Evolutionary conservation across 2,329 filamentous ascomycete genomes (phyloP), one percentile per base, ranked within the genome.

Genomic region (Cercospora brassicicola): DNA sequence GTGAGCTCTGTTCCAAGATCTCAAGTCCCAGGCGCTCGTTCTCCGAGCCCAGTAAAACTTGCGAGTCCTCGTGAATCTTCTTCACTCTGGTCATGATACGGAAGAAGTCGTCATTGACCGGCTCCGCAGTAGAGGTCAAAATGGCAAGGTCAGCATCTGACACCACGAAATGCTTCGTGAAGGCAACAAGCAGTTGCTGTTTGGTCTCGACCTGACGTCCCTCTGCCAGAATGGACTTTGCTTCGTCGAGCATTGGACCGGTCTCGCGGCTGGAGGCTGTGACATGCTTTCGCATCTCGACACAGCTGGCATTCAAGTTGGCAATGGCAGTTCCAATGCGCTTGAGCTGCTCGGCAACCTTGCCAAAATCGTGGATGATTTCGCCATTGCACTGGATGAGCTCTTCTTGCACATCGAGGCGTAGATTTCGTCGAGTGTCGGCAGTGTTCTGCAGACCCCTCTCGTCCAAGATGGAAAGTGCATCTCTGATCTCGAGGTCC

Each of bases 381-480:
- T 92, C 88, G 60, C 91, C 93, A 87, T 98, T 97, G 80, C 91
- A 93, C 72, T 94, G 88, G 66, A 98, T 94, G 42, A 97, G 91
- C 77, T 98, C 94, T 78, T 91, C 94, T 78, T 98, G 93, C 1
- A 96, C 85, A 77, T 96, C 89, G 0, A 96, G 81, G 15, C 94
- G 89, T 15, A 98, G 81, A 67, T 92, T 90, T 5, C 94, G 88
- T 62, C 95, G 87, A 2, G 89, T 90, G 72, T 94, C 91, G 9
- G 91, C 85, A 11, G 88, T 92, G 77, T 96, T 97, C 65, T 86
- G 82, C 13, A 93, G 79, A 0, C 85, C 85, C 39, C 91, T 87
- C 60, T 87, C 82, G 79, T 97, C 94, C 20, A 98, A 82, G 0
- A 95, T 88, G 62, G 87, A 84, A 31, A 99, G 82, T 13, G 93